Evolutionary conservation across 2,329 filamentous ascomycete genomes (phyloP).

Genomic region (Boeremia lycopersici): DNA sequence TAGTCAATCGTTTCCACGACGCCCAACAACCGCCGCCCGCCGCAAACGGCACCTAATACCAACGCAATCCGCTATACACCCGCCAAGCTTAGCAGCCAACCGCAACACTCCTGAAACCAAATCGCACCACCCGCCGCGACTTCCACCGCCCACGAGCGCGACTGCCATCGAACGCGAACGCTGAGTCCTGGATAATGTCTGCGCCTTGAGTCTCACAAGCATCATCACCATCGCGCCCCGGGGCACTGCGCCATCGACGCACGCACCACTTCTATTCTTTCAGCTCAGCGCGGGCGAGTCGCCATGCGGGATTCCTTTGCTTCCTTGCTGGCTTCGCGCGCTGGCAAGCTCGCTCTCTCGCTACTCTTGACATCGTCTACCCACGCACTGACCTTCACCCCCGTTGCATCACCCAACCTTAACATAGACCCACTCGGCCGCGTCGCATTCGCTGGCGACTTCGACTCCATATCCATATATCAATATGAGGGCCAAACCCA

Average conservation of each 20-base stretch:
- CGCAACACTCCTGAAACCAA: conserved; percentile 18
- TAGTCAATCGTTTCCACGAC: conserved; percentile 48
- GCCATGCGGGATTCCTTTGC: conserved; percentile 47
- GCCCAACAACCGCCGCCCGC: conserved; percentile 16
- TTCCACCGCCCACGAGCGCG: conserved; percentile 8
- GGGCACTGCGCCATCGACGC: conserved; percentile 19
- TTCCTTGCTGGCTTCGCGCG: conserved; percentile 46
- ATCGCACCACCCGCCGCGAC: conserved; percentile 6
- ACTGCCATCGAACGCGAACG: conserved; percentile 9
- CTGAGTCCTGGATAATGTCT: conserved; percentile 16
- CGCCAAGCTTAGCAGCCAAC: conserved; percentile 28
- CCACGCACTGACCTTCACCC: conserved; percentile 59
- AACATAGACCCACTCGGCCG: conserved; percentile 79
- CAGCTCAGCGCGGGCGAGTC: conserved; percentile 26
- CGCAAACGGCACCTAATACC: conserved; percentile 24
- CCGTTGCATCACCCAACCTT: conserved; percentile 72
- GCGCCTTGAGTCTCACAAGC: conserved; percentile 16
- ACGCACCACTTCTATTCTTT: conserved; percentile 26
- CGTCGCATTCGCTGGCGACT: conserved; percentile 86
- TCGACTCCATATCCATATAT: conserved; percentile 89
- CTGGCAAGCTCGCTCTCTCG: conserved; percentile 46
- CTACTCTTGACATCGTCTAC: conserved; percentile 38
- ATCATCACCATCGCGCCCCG: conserved; percentile 12
- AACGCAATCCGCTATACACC: conserved; percentile 19
- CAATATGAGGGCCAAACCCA: conserved; percentile 81